These are phyloP conservation scores for Nakazawaea sp. DNA, from an alignment of 805 yeast genomes.

Conservation along the genomic window DNA sequence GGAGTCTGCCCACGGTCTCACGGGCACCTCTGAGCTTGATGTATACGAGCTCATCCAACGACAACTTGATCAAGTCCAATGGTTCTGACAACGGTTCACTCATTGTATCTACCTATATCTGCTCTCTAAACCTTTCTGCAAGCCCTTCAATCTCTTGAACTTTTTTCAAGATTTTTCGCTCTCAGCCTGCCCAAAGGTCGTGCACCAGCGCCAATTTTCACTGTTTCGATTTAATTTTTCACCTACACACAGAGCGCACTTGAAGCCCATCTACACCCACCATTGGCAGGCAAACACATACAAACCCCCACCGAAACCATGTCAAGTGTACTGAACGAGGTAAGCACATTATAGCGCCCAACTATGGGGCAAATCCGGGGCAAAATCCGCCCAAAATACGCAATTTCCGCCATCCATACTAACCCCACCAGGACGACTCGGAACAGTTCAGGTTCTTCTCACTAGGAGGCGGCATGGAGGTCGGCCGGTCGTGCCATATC, in stretches of 20 bases:
- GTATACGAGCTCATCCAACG: conserved; percentile 78
- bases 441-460: conserved; percentile 51
- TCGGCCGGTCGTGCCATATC: conserved; percentile 93
- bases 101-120: background rate
- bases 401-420: no score
- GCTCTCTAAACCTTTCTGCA: background rate
- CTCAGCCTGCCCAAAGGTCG: background rate
- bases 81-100: conserved; percentile 49
- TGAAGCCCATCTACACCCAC: no score
- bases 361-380: no score
- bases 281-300: no score
- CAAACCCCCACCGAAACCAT: no score
- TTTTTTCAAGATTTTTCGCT: background rate
- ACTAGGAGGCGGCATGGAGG: conserved; percentile 97
- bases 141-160: background rate
- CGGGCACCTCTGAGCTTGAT: conserved; percentile 93
- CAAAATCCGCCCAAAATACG: no score
- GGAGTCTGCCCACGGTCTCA: conserved; percentile 83
- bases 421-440: conserved; percentile 2
- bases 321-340: no score
- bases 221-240: no score
- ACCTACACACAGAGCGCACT: no score
- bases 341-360: no score
- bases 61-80: conserved; percentile 79
- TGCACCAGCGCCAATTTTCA: no score